Percentiles rank a stretch among this genome's conserved stretches.
phyloP scores from a whole-genome alignment of 352 stramenopile genomes.

The Globisporangium apiculatum region DNA sequence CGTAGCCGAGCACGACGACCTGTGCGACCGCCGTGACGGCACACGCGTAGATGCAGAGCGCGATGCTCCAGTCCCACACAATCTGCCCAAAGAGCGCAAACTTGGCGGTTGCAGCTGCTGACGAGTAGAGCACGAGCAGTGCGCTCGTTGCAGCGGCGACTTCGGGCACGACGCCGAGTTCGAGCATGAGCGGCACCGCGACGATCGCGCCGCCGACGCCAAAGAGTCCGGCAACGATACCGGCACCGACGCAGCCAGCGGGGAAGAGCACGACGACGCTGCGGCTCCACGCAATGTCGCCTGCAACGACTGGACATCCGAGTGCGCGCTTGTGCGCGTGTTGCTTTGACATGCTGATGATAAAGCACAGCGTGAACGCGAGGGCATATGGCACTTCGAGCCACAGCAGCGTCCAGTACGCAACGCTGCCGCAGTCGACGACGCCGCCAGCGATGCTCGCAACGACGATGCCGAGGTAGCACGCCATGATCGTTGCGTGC shows the following conservation, averaged over 20 bases:
- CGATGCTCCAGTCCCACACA: conserved; percentile 32
- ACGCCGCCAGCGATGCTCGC: conserved; percentile 18
- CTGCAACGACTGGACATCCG: not conserved
- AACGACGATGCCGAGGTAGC: conserved; percentile 26
- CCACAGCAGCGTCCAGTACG: conserved; percentile 25
- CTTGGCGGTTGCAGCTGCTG: conserved; percentile 36
- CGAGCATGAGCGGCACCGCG: conserved; percentile 50
- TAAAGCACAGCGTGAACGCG: conserved; percentile 27
- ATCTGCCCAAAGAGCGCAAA: conserved; percentile 48
- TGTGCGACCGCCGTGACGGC: conserved; percentile 38
- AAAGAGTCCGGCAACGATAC: conserved; percentile 38
- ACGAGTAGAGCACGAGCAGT: conserved; percentile 51
- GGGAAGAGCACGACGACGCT: conserved; percentile 35
- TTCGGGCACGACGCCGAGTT: conserved; percentile 45
- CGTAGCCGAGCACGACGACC: conserved; percentile 40
- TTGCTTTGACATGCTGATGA: conserved; percentile 21
- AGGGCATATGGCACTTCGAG: conserved; percentile 43
- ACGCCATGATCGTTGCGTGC: conserved; percentile 27
- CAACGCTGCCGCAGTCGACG: conserved; percentile 7
- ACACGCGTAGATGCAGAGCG: conserved; percentile 33
- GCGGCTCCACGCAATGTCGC: conserved; percentile 37
- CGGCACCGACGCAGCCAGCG: conserved; percentile 21
- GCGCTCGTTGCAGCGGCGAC: conserved; percentile 40
- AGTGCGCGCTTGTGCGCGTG: conserved; percentile 32
- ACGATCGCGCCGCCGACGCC: conserved; percentile 52